Evolutionary conservation across 179 eudicot species (phyloP), one percentile per base, ranked within the genome.

Genomic region (Drosera spatulata): DNA sequence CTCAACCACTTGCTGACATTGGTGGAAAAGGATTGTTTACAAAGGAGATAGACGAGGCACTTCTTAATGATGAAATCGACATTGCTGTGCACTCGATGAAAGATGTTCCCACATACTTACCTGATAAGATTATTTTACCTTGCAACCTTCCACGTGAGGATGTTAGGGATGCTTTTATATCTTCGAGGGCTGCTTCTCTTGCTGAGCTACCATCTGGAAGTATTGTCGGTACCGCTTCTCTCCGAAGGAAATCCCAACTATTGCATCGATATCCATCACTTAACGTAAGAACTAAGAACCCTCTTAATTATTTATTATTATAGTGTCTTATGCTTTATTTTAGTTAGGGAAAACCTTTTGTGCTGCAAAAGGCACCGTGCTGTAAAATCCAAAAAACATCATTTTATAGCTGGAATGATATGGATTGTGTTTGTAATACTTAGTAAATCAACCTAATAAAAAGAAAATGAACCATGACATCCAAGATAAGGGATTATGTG

Each of bases 11-110:
- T 55, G 98, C 96, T 40, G 98, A 91, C 71, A 91, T 91, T 44
- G 98, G 98, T 71, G 98, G 96, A 37, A 91, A 91, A 67, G 98
- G 98, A 53, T 74, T 91, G 66, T 91, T 91, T 69, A 91, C 98
- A 6, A 91, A 91, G 75, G 98, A 91, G 77, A 84, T 91, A 58
- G 98, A 91, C 12, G 96, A 91, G 65, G 96, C 98, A 33, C 88
- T 91, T 51, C 59, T 91, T 62, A 88, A 82, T 71, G 73, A 70
- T 56, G 96, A 88, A 3, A 86, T 91, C 13, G 98, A 91, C 63
- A 91, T 91, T 68, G 98, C 98, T 76, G 98, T 91, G 8, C 98
- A 91, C 71, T 91, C 98, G 49, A 91, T 91, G 98, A 91, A 91
- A 73, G 98, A 91, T 77, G 98, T 91, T 53, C 98, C 98, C n/a